Conservation (phyloP, 2,329 filamentous ascomycete species). For the Alternaria hordeiaustralica region DNA sequence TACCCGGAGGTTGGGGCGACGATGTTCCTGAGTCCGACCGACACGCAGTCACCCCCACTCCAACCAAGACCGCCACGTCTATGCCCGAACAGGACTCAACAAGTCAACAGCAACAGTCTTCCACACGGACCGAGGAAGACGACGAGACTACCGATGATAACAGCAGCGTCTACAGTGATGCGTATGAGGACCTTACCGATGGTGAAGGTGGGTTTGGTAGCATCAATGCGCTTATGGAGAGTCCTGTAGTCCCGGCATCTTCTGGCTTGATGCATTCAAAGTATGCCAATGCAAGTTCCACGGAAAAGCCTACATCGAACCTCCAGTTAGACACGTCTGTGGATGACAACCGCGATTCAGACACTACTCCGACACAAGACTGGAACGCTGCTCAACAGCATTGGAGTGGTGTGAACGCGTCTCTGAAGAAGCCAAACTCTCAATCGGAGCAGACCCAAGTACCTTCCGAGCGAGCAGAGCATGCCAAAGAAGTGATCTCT, state of each 20-base stretch:
- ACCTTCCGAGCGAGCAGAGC: not conserved
- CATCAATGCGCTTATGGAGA: conserved; percentile 73
- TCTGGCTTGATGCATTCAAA: conserved; percentile 31
- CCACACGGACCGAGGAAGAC: conserved; percentile 14
- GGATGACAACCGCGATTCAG: conserved; percentile 12
- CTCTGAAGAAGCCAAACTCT: conserved; percentile 58
- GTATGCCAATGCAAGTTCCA: conserved; percentile 27
- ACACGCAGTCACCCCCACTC: not conserved
- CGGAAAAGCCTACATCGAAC: conserved; percentile 19
- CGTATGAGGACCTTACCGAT: conserved; percentile 74
- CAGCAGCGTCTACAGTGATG: conserved; percentile 74
- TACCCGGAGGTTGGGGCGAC: conserved; percentile 42
- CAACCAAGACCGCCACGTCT: not conserved
- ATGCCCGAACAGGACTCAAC: conserved; percentile 7
- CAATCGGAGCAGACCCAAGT: conserved; percentile 8
- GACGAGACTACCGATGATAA: conserved; percentile 44
- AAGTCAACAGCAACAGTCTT: not conserved
- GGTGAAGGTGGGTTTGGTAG: conserved; percentile 73
- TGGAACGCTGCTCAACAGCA: conserved; percentile 74
- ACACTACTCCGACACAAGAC: conserved; percentile 50
- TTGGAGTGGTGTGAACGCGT: conserved; percentile 70
- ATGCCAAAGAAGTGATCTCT: conserved; percentile 7
- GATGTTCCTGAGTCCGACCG: conserved; percentile 29
- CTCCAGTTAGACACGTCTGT: conserved; percentile 15
- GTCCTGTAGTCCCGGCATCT: conserved; percentile 53